phyloP scores from a whole-genome alignment of 805 yeast species.

The Saccharomycopsis sp. region DNA sequence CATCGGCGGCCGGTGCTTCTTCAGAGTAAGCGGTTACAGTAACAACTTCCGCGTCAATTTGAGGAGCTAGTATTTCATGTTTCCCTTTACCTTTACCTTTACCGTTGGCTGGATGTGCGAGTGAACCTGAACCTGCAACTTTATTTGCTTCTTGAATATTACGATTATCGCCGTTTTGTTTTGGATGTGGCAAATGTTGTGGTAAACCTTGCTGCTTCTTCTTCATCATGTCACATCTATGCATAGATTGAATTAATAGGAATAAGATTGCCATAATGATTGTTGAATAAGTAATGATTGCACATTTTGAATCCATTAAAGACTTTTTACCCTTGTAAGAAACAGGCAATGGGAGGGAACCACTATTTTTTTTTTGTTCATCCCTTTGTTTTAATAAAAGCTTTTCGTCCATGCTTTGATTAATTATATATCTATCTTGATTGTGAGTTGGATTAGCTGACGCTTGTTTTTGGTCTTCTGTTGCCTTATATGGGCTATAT shows the following conservation, averaged over 20 bases:
- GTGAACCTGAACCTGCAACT: neutral
- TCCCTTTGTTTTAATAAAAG: neutral
- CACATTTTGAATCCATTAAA: neutral
- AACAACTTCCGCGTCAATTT: neutral
- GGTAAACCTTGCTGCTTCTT: neutral
- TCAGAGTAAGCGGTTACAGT: neutral
- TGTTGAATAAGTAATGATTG: neutral
- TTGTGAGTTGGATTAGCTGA: neutral
- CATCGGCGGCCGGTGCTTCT: neutral
- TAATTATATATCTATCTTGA: no score
- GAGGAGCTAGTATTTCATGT: no score
- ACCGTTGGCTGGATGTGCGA: neutral
- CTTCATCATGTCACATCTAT: neutral
- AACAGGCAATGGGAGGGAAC: slow-evolving; percentile 2
- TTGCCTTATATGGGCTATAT: neutral
- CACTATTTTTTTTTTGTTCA: neutral
- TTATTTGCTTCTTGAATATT: no score
- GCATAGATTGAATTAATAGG: neutral
- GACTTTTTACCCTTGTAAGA: slow-evolving; percentile 1
- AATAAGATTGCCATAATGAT: slow-evolving; percentile 4
- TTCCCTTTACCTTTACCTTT: neutral
- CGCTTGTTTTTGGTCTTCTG: no score
- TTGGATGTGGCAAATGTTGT: neutral
- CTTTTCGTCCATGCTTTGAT: slow-evolving; percentile 2
- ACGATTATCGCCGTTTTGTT: neutral